Evolutionary conservation across 2,329 filamentous ascomycete species (phyloP).

Genomic region (Cryphonectria naterciae): DNA sequence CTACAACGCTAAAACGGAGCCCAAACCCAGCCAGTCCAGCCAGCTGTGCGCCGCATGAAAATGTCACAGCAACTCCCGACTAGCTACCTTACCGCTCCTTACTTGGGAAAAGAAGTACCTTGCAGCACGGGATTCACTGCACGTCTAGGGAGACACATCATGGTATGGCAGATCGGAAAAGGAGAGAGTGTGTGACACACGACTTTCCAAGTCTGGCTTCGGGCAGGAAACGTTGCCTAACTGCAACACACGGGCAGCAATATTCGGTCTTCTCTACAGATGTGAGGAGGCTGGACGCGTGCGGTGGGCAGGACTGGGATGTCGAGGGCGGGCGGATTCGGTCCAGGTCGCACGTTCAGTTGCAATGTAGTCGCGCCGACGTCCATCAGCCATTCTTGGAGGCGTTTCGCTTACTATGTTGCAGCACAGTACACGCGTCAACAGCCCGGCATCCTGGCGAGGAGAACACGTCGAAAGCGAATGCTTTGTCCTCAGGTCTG

Average conservation of each 20-base stretch:
- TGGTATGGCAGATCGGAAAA: neutral
- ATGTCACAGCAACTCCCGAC: neutral
- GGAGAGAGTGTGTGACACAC: neutral
- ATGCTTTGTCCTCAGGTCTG: neutral
- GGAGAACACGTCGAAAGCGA: neutral
- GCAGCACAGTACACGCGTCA: neutral
- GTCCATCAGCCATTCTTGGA: neutral
- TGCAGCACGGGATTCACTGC: neutral
- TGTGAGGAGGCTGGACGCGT: neutral
- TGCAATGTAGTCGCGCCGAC: neutral
- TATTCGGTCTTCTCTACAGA: neutral
- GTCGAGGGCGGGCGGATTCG: neutral
- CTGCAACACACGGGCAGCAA: neutral
- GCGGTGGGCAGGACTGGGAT: neutral
- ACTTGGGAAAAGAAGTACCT: neutral
- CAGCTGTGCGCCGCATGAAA: too few species aligned
- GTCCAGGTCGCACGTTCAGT: neutral
- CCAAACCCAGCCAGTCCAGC: too few species aligned
- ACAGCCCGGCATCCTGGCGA: neutral
- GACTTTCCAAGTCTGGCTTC: neutral
- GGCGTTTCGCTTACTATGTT: neutral
- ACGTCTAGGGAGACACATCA: neutral
- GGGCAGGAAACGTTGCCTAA: neutral
- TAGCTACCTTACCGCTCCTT: neutral
- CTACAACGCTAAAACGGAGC: neutral